These are phyloP conservation scores for Rutidosis leptorrhynchoides DNA, from an alignment of 129 eudicot genomes.

Conservation along the genomic window DNA sequence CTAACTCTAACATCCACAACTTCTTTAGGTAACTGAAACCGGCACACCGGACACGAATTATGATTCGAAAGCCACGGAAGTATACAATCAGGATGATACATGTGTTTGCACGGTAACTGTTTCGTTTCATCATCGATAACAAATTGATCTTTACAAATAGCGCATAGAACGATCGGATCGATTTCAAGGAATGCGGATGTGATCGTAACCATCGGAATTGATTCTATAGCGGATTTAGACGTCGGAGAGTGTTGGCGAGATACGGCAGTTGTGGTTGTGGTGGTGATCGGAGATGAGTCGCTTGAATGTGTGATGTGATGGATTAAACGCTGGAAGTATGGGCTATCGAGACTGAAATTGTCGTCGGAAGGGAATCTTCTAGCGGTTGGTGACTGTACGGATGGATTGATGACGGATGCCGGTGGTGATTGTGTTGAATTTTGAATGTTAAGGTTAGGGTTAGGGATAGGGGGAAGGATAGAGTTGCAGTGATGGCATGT, in stretches of 20 bases:
- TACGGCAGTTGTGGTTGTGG: conserved; percentile 7
- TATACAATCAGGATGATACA: conserved; percentile 55
- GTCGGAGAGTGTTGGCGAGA: conserved; percentile 37
- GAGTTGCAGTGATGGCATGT: conserved; percentile 24
- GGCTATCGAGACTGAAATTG: conserved; percentile 57
- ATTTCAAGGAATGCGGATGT: conserved; percentile 22
- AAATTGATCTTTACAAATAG: conserved; percentile 66
- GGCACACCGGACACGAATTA: conserved; percentile 68
- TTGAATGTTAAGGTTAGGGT: conserved; percentile 18
- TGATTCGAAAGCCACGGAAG: conserved; percentile 55
- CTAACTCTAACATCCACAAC: conserved; percentile 14
- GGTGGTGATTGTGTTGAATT: not conserved
- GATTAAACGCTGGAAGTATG: conserved; percentile 60
- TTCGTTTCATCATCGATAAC: conserved; percentile 28
- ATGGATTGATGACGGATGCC: conserved; percentile 3
- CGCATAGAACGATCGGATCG: conserved; percentile 47
- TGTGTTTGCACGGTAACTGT: conserved; percentile 59
- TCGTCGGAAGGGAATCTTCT: conserved; percentile 34
- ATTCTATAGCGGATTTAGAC: conserved; percentile 39
- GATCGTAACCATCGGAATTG: conserved; percentile 38
- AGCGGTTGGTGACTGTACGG: not conserved
- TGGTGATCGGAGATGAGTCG: conserved; percentile 14
- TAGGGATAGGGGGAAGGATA: not conserved
- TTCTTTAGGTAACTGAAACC: conserved; percentile 44
- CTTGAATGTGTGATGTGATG: conserved; percentile 34